These are phyloP conservation scores for Sinapis alba DNA, from an alignment of 441 rosid genomes.

Conservation along the genomic window DNA sequence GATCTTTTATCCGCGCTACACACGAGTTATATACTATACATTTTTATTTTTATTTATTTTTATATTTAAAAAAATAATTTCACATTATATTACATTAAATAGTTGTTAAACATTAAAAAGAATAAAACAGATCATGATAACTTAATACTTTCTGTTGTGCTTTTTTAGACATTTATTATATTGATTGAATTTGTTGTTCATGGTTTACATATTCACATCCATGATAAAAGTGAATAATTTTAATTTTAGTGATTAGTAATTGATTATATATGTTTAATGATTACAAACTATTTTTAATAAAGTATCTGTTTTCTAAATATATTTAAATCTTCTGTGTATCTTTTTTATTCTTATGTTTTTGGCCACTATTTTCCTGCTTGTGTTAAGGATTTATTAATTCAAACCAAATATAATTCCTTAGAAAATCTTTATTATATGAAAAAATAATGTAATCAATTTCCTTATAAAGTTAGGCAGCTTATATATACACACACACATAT, in stretches of 20 bases:
- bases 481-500: no score
- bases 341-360: not conserved
- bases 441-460: not conserved
- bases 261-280: not conserved
- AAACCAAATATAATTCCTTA: not conserved
- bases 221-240: not conserved
- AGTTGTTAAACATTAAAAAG: no score
- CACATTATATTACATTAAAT: no score
- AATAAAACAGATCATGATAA: not conserved
- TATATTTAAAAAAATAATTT: no score
- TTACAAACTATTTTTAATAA: no score
- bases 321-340: not conserved
- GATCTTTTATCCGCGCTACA: no score
- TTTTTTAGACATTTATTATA: no score
- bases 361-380: not conserved
- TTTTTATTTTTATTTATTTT: no score
- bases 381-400: not conserved
- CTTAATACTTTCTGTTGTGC: not conserved
- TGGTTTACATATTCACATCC: not conserved
- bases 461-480: no score
- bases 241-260: not conserved
- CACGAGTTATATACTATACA: no score
- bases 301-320: not conserved
- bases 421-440: not conserved
- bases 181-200: not conserved